Percentiles rank a stretch among this genome's conserved stretches.
Evolutionary conservation across 2,329 filamentous ascomycete genomes (phyloP).

Genomic region (Scolecobasidium constrictum): DNA sequence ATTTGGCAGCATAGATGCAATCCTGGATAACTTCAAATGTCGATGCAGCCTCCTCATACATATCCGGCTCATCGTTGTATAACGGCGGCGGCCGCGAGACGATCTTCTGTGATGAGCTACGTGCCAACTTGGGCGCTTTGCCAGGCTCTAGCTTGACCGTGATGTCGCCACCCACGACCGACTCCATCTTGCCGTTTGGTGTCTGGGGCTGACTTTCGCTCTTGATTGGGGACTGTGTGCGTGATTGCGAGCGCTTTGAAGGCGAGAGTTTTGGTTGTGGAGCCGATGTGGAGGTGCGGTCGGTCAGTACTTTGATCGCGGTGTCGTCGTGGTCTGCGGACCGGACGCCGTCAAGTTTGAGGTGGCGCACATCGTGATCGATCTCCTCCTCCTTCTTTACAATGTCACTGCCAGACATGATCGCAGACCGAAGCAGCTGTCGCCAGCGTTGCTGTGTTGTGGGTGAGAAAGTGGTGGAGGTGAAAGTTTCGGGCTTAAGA

Average conservation of each 20-base stretch:
- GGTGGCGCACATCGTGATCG: conserved; percentile 33
- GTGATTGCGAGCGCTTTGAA: conserved; percentile 19
- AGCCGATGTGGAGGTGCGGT: conserved; percentile 12
- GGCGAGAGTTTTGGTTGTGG: conserved; percentile 16
- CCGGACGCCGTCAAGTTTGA: conserved; percentile 33
- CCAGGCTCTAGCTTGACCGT: conserved; percentile 53
- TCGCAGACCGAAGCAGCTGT: too few species aligned
- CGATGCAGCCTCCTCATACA: conserved; percentile 61
- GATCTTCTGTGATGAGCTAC: conserved; percentile 63
- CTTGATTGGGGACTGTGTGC: conserved; percentile 24
- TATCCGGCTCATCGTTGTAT: conserved; percentile 66
- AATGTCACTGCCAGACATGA: neutral
- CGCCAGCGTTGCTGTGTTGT: too few species aligned
- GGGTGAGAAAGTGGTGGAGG: too few species aligned
- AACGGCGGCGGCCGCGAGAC: conserved; percentile 51
- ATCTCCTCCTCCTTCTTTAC: conserved; percentile 13
- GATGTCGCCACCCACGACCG: conserved; percentile 49
- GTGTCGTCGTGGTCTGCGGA: conserved; percentile 13
- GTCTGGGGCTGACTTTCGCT: conserved; percentile 21
- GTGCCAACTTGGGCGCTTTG: conserved; percentile 59
- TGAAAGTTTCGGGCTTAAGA: too few species aligned
- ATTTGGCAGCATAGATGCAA: conserved; percentile 85
- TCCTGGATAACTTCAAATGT: conserved; percentile 73
- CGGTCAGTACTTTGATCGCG: conserved; percentile 12
- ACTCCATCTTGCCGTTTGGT: conserved; percentile 35